Base-by-base conservation (phyloP, 495 filamentous ascomycete genomes). In the Parmelia sp. region DNA sequence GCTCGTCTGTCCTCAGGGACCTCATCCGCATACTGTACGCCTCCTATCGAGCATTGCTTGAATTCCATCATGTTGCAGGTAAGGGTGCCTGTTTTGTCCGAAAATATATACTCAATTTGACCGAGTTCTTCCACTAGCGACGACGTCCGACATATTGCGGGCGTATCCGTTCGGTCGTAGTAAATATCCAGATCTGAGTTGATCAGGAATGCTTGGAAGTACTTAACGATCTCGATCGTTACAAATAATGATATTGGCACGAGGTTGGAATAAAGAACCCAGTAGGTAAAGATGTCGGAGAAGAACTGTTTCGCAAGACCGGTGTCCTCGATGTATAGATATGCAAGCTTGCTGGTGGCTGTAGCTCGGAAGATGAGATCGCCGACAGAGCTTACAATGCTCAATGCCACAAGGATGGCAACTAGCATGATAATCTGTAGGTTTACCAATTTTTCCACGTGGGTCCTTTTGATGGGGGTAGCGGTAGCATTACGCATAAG, bases 11-110 rank as follows among this genome's bases (percentile, higher is more conserved):
- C 95, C 72, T 99, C 95, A 0, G 95, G 87, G 31, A 97, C 86
- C 57, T 94, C 92, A 62, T 94, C 92, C 12, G 89, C 89, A 71
- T 99, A 99, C 75, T 95, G 91, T 63, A 97, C 86, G 33, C 95
- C 95, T 23, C 84, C 89, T 70, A 99, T 97, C 5, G 89, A 88
- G 68, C 89, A 94, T 74, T 96, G 90, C 74, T 90, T 91, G 74
- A 97, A 99, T 74, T 97, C 95, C 95, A 99, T 99, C 84, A 89
- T 86, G 74, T 99, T 99, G 77, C 92, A 96, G 33, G 95, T 99
- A 69, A 99, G 77, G n/a, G 95, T 99, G 40, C 95, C 95, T 10
- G 95, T 99, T 79, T 99, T 98, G 76, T 99, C 95, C 4, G 92
- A 96, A 74, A 99, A 99, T 59, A 97, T 93, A 71, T 94, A 99